A percentile compares a stretch with the other conserved stretches of the same genome.
Conservation (phyloP, 2,329 filamentous ascomycete genomes). For the Claviceps spartinae region DNA sequence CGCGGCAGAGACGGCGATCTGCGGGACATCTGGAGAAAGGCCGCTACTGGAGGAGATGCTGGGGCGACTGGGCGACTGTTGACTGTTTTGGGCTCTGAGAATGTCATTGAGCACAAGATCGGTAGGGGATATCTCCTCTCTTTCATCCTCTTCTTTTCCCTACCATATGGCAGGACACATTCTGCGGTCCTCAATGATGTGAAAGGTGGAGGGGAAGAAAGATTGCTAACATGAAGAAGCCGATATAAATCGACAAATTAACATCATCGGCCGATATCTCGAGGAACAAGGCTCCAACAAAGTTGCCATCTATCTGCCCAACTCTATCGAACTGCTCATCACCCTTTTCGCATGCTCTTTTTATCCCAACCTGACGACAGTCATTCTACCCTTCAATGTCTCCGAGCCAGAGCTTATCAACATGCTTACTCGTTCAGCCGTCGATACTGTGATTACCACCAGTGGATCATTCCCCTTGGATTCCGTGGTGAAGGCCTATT, state of each 20-base stretch:
- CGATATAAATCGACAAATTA: conserved; percentile 73
- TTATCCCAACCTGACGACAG: conserved; percentile 64
- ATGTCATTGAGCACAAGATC: conserved; percentile 57
- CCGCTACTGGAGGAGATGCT: conserved; percentile 48
- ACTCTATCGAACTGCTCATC: conserved; percentile 77
- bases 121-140: conserved; percentile 22
- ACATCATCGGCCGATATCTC: conserved; percentile 67
- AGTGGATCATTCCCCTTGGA: conserved; percentile 81
- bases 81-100: conserved; percentile 66
- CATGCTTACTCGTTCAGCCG: conserved; percentile 58
- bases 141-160: background rate
- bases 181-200: background rate
- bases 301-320: conserved; percentile 82
- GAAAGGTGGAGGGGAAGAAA: background rate
- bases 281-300: conserved; percentile 57
- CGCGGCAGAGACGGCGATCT: conserved; percentile 77
- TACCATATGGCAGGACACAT: background rate
- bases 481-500: conserved; percentile 52
- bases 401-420: conserved; percentile 53
- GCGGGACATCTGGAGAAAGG: conserved; percentile 77
- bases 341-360: conserved; percentile 81
- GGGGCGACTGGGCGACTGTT: conserved; percentile 59
- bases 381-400: conserved; percentile 74
- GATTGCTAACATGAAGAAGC: conserved; percentile 24
- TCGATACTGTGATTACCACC: conserved; percentile 70